These are phyloP conservation scores for Mrakia gelida DNA, from an alignment of 768 basidiomycete species.

Conservation along the genomic window DNA sequence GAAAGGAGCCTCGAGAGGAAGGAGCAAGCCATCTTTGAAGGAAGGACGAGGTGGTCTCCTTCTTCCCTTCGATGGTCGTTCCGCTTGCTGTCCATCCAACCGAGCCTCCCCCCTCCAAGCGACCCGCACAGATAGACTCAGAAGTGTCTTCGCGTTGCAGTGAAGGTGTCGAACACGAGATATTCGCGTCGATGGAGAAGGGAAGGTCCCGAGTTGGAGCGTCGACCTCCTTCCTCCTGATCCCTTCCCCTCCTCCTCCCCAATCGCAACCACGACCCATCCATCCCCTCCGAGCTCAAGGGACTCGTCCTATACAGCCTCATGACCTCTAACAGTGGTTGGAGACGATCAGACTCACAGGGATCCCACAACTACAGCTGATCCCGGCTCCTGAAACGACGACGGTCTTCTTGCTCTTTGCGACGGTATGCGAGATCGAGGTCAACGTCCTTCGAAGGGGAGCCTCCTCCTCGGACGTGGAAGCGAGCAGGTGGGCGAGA, in stretches of 20 bases:
- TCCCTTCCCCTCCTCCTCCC: background rate
- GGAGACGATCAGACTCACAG: constrained; percentile 54
- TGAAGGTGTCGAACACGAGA: background rate
- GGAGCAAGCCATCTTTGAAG: constrained; percentile 4
- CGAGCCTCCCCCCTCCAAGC: background rate
- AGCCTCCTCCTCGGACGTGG: constrained; percentile 36
- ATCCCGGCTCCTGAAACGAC: constrained; percentile 94
- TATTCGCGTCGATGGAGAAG: background rate
- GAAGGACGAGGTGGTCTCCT: background rate
- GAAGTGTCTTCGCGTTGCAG: background rate
- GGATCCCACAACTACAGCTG: constrained; percentile 93
- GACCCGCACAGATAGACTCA: background rate
- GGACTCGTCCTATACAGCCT: background rate
- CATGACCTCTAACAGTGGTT: background rate
- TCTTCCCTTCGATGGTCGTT: background rate
- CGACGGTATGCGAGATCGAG: constrained; percentile 69
- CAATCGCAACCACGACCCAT: background rate
- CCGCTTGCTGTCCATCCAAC: background rate
- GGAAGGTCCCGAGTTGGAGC: background rate
- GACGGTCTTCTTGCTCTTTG: constrained; percentile 79
- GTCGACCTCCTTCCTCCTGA: background rate
- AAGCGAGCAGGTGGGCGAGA: constrained; percentile 37
- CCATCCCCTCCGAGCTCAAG: background rate
- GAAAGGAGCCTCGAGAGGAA: background rate
- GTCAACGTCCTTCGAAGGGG: constrained; percentile 50